Percentiles rank a stretch among this genome's conserved stretches.
These are phyloP conservation scores for Mortierella polycephala DNA, from an alignment of 371 early-diverging fungal species.

Conservation along the genomic window DNA sequence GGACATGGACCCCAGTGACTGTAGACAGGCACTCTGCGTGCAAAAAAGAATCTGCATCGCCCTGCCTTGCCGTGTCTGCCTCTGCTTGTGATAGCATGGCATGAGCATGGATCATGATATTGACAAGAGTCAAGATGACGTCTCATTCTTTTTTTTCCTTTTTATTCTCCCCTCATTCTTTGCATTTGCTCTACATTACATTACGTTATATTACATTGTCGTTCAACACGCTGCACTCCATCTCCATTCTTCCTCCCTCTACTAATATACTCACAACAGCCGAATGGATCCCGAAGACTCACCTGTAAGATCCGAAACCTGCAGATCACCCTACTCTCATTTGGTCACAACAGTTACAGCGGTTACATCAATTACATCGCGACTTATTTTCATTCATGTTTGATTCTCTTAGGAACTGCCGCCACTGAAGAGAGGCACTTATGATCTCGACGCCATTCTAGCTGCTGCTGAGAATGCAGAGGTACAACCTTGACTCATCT, in stretches of 20 bases:
- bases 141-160: neutral
- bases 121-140: neutral
- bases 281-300: constrained; percentile 50
- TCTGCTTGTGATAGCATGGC: neutral
- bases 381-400: neutral
- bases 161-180: constrained; percentile 1
- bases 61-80: neutral
- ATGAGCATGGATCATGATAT: too few species aligned
- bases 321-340: neutral
- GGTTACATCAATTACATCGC: too few species aligned
- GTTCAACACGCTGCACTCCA: neutral
- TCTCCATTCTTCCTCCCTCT: neutral
- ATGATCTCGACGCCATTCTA: constrained; percentile 52
- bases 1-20: too few species aligned
- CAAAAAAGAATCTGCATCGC: too few species aligned
- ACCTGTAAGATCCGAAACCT: constrained; percentile 23
- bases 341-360: neutral
- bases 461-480: constrained; percentile 48
- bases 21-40: too few species aligned
- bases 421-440: constrained; percentile 45
- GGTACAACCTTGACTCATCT: constrained; percentile 8
- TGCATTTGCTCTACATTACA: neutral
- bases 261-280: neutral
- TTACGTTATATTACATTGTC: too few species aligned
- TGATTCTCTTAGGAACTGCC: constrained; percentile 36